Evolutionary conservation across 2,329 filamentous ascomycete genomes (phyloP), one percentile per base, ranked within the genome.

Genomic region (Didymella sp.): DNA sequence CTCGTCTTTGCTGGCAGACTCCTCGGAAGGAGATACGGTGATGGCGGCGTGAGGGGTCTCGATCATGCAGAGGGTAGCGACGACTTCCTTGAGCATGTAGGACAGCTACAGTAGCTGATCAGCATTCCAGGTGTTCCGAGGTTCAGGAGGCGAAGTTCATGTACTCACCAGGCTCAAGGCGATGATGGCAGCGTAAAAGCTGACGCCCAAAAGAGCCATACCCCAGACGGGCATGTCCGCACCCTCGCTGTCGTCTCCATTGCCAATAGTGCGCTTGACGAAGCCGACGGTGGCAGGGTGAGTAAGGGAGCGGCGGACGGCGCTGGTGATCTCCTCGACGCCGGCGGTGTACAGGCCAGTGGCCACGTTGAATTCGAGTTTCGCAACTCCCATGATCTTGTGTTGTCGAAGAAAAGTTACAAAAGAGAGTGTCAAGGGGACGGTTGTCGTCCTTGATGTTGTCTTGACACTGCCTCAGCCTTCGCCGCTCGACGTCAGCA

Each of bases 11-110:
- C 76, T 68, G 21, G 73, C 70, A 45, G 72, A 35, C 77, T 72
- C 60, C 66, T 85, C 80, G 48, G 82, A 77, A 51, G 85, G 76
- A 24, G 76, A 74, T 62, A 81, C 69, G 61, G 79, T 76, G 59
- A 79, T 81, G 48, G 81, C 81, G 24, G 81, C 81, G 62, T 81
- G 78, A 33, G 84, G 81, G 43, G 83, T 83, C 73, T 90, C 88
- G 66, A 90, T 80, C 76, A 87, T 85, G 59, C 86, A 81, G 38
- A 90, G 81, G 6, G 85, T 85, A 1, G 84, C 81, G 41, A 89
- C 77, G 51, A 90, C 79, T 54, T 82, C 75, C 53, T 82, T 82
- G 62, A 87, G 83, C 41, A 84, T 86, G 76, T 89, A 90, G 12
- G 72, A 70, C 25, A 76, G 52, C 74, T 77, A 38, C 3, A 37